A percentile compares a stretch with the other conserved stretches of the same genome.
Conservation (phyloP, 1,139 yeast species). For the Blastobotrys serpentis region DNA sequence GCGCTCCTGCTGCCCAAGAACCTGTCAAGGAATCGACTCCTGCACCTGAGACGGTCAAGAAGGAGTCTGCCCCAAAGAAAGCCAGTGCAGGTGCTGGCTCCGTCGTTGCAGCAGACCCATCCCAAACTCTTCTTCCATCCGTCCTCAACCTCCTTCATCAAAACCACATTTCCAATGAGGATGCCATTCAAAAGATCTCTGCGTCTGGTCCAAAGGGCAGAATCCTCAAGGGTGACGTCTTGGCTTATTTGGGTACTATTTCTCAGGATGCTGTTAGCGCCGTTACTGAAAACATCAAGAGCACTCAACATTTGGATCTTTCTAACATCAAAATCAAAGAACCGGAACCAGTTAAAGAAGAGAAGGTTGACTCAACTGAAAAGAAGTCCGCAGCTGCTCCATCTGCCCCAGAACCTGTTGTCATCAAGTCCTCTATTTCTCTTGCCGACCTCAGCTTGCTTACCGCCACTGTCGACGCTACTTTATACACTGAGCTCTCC, state of each 20-base stretch:
- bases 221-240: slow-evolving; percentile 83
- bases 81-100: slow-evolving; percentile 21
- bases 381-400: slow-evolving; percentile 18
- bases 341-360: slow-evolving; percentile 21
- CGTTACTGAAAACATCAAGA: slow-evolving; percentile 57
- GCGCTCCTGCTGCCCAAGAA: slow-evolving; percentile 24
- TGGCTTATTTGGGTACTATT: slow-evolving; percentile 77
- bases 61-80: slow-evolving; percentile 20
- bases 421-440: slow-evolving; percentile 21
- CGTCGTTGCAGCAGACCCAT: slow-evolving; percentile 47
- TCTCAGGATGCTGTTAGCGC: slow-evolving; percentile 51
- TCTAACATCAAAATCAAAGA: slow-evolving; percentile 58
- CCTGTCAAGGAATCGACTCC: slow-evolving; percentile 24
- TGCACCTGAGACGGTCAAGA: slow-evolving; percentile 19
- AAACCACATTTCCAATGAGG: slow-evolving; percentile 61
- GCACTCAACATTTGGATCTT: slow-evolving; percentile 69
- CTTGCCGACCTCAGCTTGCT: slow-evolving; percentile 28
- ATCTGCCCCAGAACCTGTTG: slow-evolving; percentile 21
- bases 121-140: slow-evolving; percentile 74
- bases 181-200: slow-evolving; percentile 66
- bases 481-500: slow-evolving; percentile 34
- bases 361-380: slow-evolving; percentile 29
- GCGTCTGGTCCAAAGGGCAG: slow-evolving; percentile 92
- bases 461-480: slow-evolving; percentile 33
- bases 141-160: slow-evolving; percentile 65